These are phyloP conservation scores for Linnemannia elongata DNA, from an alignment of 192 early-diverging fungal species.

Conservation along the genomic window DNA sequence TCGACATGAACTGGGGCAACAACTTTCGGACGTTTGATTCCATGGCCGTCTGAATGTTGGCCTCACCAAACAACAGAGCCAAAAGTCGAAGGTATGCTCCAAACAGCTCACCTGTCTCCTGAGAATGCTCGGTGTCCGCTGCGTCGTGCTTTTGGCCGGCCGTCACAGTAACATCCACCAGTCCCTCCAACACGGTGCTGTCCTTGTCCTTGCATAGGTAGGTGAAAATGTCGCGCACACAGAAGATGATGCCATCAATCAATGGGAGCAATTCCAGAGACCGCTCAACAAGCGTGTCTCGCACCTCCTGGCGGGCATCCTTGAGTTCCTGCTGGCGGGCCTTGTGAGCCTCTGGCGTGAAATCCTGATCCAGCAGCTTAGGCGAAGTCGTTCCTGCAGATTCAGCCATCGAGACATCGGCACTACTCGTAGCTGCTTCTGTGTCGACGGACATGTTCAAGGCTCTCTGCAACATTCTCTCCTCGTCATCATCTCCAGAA, in stretches of 20 bases:
- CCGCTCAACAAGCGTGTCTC: conserved; percentile 24
- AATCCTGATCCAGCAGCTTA: conserved; percentile 15
- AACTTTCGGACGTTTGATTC: conserved; percentile 32
- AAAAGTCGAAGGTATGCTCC: conserved; percentile 65
- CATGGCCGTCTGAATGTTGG: conserved; percentile 62
- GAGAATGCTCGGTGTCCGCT: not conserved
- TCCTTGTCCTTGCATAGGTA: conserved; percentile 64
- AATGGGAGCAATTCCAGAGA: conserved; percentile 61
- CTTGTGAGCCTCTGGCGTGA: conserved; percentile 9
- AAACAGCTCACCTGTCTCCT: conserved; percentile 45
- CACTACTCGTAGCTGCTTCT: conserved; percentile 12
- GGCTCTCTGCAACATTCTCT: conserved; percentile 34
- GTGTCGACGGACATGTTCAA: conserved; percentile 38
- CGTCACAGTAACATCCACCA: conserved; percentile 38
- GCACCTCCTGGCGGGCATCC: conserved; percentile 60
- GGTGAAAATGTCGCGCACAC: conserved; percentile 73
- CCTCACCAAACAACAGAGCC: conserved; percentile 72
- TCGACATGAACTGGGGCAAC: conserved; percentile 39
- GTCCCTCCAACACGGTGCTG: conserved; percentile 23
- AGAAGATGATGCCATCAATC: conserved; percentile 75
- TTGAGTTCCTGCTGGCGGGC: conserved; percentile 44
- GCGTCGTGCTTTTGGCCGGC: not conserved
- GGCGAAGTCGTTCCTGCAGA: conserved; percentile 35
- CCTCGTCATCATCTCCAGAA: conserved; percentile 24
- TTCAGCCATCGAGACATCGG: conserved; percentile 37